Evolutionary conservation across 208 protist species (phyloP).

Genomic region (Kentomonas sorsogonicus): DNA sequence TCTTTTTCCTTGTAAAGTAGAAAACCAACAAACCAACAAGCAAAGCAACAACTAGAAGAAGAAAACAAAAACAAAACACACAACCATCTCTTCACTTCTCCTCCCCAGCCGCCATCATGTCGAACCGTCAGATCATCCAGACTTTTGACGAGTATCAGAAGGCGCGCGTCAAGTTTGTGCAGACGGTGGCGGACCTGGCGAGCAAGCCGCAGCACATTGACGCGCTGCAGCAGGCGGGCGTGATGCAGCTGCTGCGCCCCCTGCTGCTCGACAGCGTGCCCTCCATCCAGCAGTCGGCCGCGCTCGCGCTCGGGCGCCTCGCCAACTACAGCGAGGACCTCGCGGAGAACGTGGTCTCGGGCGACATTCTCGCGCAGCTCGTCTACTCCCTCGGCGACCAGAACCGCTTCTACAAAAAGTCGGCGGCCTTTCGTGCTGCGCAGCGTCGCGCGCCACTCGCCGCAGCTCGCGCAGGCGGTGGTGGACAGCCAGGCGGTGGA

Average conservation of each 20-base stretch:
- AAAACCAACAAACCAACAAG: too few relatives aligned
- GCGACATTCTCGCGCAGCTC: conserved; percentile 97
- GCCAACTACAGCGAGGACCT: conserved; percentile 97
- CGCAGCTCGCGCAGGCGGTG: conserved; percentile 95
- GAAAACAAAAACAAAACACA: not conserved
- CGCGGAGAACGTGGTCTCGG: conserved; percentile 95
- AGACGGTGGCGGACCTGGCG: conserved; percentile 93
- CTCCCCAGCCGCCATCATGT: conserved; percentile 32
- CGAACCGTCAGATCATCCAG: conserved; percentile 91
- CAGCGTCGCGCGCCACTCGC: conserved; percentile 95
- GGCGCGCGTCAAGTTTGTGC: conserved; percentile 94
- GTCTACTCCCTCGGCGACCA: conserved; percentile 96
- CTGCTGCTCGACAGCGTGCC: conserved; percentile 96
- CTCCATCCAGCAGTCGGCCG: conserved; percentile 97
- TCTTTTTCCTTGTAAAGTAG: too few relatives aligned
- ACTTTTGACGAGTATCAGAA: conserved; percentile 97
- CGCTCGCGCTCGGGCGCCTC: conserved; percentile 96
- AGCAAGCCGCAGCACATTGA: conserved; percentile 96
- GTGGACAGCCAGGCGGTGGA: conserved; percentile 96
- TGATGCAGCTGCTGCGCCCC: conserved; percentile 96
- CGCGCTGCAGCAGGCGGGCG: conserved; percentile 92
- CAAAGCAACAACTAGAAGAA: too few relatives aligned
- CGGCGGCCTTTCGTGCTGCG: conserved; percentile 96
- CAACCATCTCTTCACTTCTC: not conserved
- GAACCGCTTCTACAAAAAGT: conserved; percentile 98